These are phyloP conservation scores for Aechmea fasciata DNA, from an alignment of 176 grass and related monocot species.

Conservation along the genomic window DNA sequence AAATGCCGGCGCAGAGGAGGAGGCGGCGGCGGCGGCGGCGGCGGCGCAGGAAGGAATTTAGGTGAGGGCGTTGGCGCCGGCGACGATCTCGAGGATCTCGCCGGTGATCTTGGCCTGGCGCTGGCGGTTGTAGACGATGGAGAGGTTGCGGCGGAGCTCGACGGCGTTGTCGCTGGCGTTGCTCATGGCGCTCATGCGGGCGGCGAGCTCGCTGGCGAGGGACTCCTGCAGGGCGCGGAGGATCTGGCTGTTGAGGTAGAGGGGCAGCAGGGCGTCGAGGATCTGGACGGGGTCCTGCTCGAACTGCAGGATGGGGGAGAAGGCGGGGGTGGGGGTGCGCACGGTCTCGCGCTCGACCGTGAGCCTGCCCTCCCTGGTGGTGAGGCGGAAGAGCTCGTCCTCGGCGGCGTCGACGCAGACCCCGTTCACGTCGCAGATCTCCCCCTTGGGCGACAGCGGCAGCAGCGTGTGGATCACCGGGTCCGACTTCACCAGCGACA, in stretches of 20 bases:
- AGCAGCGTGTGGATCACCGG: constrained; percentile 84
- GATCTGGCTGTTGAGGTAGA: constrained; percentile 91
- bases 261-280: constrained; percentile 73
- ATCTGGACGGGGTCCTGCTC: constrained; percentile 93
- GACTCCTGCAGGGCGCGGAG: constrained; percentile 79
- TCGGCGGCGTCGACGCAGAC: constrained; percentile 62
- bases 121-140: constrained; percentile 49
- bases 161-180: constrained; percentile 65
- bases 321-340: constrained; percentile 43
- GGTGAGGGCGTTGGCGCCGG: constrained; percentile 46
- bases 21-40: too few species aligned
- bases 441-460: constrained; percentile 80
- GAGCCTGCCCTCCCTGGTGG: constrained; percentile 80
- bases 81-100: constrained; percentile 80
- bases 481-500: constrained; percentile 64
- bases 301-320: constrained; percentile 75
- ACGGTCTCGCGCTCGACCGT: constrained; percentile 75
- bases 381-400: constrained; percentile 86
- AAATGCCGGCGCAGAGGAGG: too few species aligned
- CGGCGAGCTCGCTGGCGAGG: constrained; percentile 72
- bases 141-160: constrained; percentile 48
- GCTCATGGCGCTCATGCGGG: constrained; percentile 89
- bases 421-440: constrained; percentile 81
- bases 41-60: too few species aligned
- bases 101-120: constrained; percentile 89